Base-by-base conservation (phyloP, 495 filamentous ascomycete genomes). In the Neurospora cerealis region DNA sequence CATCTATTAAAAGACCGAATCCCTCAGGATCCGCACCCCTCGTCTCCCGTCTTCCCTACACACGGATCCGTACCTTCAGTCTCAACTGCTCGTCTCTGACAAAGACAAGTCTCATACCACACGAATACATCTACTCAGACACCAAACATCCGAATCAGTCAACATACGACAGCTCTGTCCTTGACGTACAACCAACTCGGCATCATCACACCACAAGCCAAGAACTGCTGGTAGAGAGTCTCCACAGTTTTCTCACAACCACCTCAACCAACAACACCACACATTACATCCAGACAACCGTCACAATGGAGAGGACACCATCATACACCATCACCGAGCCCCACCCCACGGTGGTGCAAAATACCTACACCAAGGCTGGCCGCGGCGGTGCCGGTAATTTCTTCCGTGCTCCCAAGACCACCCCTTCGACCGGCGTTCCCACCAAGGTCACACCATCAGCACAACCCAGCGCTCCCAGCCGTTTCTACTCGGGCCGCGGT, bases 341-440 rank as follows among this genome's bases (percentile, higher is more conserved):
- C 70, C 91, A 93, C 86, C 93, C 93, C 39, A 90, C 91, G 76
- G 85, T 92, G 74, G 86, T 87, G 72, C 82, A 87, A 77, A 85
- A 86, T 81, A 83, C 83, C 76, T 91, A 90, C 81, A 85, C 91
- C 76, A 90, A 93, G 86, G 88, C 90, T 28, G 95, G 94, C 79
- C 93, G 94, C 40, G 95, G 95, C 76, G 95, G 95, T 48, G 92
- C 91, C 19, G 95, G 95, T 76, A 98, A 98, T 85, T 91, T 88
- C 83, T 89, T 93, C 81, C 90, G 90, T 79, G 88, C 90, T 73
- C 87, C 88, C 71, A 83, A 86, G 73, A 92, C 90, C 66, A 87
- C 89, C 70, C 77, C 86, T 5, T 78, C 85, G 10, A 62, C 80
- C 60, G 80, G 83, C 74, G 73, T 85, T 24, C 77, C 80, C 3